These are phyloP conservation scores for Termitomyces sp. DNA, from an alignment of 768 basidiomycete genomes.

Conservation along the genomic window DNA sequence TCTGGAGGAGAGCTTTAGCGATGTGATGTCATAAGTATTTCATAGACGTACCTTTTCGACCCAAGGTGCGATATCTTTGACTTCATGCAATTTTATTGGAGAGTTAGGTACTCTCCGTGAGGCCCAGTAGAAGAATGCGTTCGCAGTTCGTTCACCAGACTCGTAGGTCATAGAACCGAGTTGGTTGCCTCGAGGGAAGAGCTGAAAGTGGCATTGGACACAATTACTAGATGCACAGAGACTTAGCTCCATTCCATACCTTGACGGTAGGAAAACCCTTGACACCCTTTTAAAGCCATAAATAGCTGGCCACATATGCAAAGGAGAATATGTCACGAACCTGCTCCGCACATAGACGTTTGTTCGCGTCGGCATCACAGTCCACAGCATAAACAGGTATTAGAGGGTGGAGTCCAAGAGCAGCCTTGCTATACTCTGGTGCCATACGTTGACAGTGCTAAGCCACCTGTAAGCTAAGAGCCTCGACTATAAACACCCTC, in stretches of 20 bases:
- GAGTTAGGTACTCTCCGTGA: slow-evolving; percentile 68
- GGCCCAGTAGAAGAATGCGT: slow-evolving; percentile 71
- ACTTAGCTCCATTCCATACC: slow-evolving; percentile 28
- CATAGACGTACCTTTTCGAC: slow-evolving; percentile 50
- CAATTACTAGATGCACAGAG: too few relatives aligned
- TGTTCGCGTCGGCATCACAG: slow-evolving; percentile 81
- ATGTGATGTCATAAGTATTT: background rate
- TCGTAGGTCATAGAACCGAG: slow-evolving; percentile 63
- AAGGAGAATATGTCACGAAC: slow-evolving; percentile 22
- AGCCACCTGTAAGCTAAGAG: background rate
- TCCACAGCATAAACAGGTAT: slow-evolving; percentile 91
- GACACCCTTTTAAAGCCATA: slow-evolving; percentile 42
- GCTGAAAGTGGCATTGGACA: slow-evolving; percentile 27
- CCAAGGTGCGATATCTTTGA: slow-evolving; percentile 62
- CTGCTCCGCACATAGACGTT: slow-evolving; percentile 77
- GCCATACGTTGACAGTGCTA: slow-evolving; percentile 84
- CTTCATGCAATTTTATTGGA: slow-evolving; percentile 52
- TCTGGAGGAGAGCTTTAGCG: background rate
- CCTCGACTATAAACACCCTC: background rate
- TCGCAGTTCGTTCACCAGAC: slow-evolving; percentile 62
- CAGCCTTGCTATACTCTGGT: slow-evolving; percentile 83
- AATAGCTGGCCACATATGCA: background rate
- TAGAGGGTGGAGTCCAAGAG: slow-evolving; percentile 70
- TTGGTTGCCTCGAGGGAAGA: slow-evolving; percentile 74
- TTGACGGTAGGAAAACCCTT: slow-evolving; percentile 95